Base-by-base conservation (phyloP, 2,329 filamentous ascomycete species). In the Colletotrichum chlorophyti region DNA sequence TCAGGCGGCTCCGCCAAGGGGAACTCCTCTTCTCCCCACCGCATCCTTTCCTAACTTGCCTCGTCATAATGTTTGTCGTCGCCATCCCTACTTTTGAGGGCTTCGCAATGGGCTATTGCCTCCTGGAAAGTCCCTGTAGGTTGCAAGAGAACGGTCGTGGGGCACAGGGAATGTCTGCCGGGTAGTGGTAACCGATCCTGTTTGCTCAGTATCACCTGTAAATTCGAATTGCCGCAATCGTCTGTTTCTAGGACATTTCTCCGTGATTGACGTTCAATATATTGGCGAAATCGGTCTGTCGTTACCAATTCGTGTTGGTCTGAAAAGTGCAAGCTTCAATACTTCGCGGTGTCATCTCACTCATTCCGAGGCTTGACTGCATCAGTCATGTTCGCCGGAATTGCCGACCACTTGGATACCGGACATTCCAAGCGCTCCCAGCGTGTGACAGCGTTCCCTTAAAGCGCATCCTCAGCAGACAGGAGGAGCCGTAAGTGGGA, bases 1-100 rank as follows among this genome's bases (percentile, higher is more conserved):
- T 49, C 50, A 54, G 55, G 55, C 55, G 55, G 55, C 55, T 58
- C 50, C 42, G 50, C 42, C 35, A 19, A 35, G 6, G 2, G n/a
- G 40, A n/a, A n/a, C n/a, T n/a, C n/a, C n/a, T 47, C n/a, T 15
- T 6, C n/a, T 4, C 40, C 48, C 32, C 54, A 52, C 53, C 46
- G 24, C 26, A 17, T 29, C 29, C 12, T 29, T 34, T 49, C 14
- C 24, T 23, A 11, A n/a, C 14, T 34, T 23, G 17, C 10, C 23
- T 29, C 9, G 38, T 24, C n/a, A 15, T 35, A 11, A 10, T n/a
- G 35, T 23, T 9, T 19, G 48, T 12, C 15, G 24, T n/a, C n/a
- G 15, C 34, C 50, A 38, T 58, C 50, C 42, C 55, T n/a, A n/a
- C n/a, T n/a, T n/a, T n/a, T n/a, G n/a, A n/a, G n/a, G n/a, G n/a